These are phyloP conservation scores for Rosa rugosa DNA, from an alignment of 306 rosid genomes.

Conservation along the genomic window DNA sequence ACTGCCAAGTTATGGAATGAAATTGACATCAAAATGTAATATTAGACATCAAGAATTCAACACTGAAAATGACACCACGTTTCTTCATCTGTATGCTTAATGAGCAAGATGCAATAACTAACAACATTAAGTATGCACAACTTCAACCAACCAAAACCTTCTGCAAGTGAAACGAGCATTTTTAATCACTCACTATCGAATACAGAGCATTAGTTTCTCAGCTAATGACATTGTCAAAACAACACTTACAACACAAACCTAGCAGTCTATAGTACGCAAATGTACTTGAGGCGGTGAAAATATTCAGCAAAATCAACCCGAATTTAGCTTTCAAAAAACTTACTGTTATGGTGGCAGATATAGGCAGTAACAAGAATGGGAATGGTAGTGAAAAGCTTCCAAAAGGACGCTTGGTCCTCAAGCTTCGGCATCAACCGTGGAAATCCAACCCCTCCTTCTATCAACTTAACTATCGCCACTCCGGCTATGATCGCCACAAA, in stretches of 20 bases:
- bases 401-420: slow-evolving; percentile 52
- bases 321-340: slow-evolving; percentile 6
- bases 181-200: background rate
- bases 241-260: background rate
- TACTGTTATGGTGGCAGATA: slow-evolving; percentile 68
- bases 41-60: background rate
- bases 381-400: slow-evolving; percentile 64
- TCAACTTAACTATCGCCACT: slow-evolving; percentile 44
- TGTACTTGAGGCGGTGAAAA: background rate
- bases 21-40: background rate
- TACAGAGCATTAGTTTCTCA: background rate
- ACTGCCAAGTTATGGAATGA: background rate
- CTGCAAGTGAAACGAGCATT: background rate
- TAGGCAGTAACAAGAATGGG: slow-evolving; percentile 68
- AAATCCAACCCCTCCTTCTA: slow-evolving; percentile 51
- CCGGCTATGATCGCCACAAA: slow-evolving; percentile 60
- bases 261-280: background rate
- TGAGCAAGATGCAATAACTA: background rate
- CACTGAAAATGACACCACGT: background rate
- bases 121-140: background rate
- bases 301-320: background rate
- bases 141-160: background rate
- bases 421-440: slow-evolving; percentile 57
- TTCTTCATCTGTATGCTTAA: background rate
- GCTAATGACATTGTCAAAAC: background rate